Evolutionary conservation across 768 basidiomycete species (phyloP).

Genomic region (Boletus reticuloceps): DNA sequence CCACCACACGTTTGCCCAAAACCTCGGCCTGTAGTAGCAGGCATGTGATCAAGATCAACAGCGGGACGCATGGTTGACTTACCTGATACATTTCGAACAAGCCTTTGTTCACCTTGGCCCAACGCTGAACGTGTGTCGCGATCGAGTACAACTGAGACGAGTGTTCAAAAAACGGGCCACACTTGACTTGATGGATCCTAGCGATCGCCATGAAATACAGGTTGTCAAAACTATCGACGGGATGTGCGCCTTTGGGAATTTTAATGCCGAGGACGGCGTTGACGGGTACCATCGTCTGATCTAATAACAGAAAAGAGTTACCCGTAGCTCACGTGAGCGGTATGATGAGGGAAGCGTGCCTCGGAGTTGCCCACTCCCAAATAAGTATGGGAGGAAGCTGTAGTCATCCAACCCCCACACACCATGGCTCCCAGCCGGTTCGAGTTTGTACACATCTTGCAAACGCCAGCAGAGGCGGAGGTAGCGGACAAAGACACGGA

Average conservation of each 20-base stretch:
- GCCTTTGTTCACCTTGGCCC: slow-evolving; percentile 88
- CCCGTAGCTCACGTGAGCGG: neutral
- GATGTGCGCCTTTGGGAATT: slow-evolving; percentile 31
- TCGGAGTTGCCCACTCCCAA: slow-evolving; percentile 87
- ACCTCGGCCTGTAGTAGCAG: slow-evolving; percentile 69
- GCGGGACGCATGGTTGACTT: slow-evolving; percentile 7
- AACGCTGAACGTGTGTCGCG: slow-evolving; percentile 83
- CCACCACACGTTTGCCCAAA: slow-evolving; percentile 90
- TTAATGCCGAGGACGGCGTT: slow-evolving; percentile 57
- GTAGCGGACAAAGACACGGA: slow-evolving; percentile 76
- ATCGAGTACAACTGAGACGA: slow-evolving; percentile 88
- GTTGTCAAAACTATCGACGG: slow-evolving; percentile 44
- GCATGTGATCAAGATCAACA: slow-evolving; percentile 3
- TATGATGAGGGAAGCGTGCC: slow-evolving; percentile 39
- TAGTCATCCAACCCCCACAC: slow-evolving; percentile 98
- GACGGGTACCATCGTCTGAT: slow-evolving; percentile 62
- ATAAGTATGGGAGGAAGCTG: slow-evolving; percentile 83
- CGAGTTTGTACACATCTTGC: slow-evolving; percentile 86
- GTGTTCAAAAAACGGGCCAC: slow-evolving; percentile 89
- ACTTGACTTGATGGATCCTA: slow-evolving; percentile 78
- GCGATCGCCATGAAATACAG: slow-evolving; percentile 77
- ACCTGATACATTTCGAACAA: slow-evolving; percentile 96
- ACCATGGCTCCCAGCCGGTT: slow-evolving; percentile 96
- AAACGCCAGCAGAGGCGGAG: slow-evolving; percentile 78
- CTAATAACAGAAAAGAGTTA: slow-evolving; percentile 33